Base-by-base conservation (phyloP, 345 rosid species). In the Clausena lansium region DNA sequence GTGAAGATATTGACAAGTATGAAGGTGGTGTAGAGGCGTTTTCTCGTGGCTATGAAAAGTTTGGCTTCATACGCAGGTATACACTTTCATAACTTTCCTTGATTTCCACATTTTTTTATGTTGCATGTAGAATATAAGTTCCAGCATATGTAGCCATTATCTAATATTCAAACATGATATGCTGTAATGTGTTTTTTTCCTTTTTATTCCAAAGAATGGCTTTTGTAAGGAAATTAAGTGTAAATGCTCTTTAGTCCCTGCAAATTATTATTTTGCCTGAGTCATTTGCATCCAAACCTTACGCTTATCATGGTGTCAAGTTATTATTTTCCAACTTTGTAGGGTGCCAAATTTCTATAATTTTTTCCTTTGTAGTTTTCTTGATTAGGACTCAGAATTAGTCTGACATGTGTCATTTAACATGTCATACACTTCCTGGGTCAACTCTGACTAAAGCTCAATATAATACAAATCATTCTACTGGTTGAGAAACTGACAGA, bases 1-100 rank as follows among this genome's bases (percentile, higher is more conserved):
- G 92, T 24, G 92, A 84, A 47, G 91, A 83, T 78, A 91, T 96
- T 76, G 93, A 91, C 84, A 87, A 85, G 82, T 77, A 81, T 81
- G 99, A 96, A 84, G 98, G 97, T 79, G 98, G 98, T 77, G 76
- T 96, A 80, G 99, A 91, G 83, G 90, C 79, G 30, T 96, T 96
- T 84, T 94, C 99, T 86, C 95, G 95, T 41, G 98, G 98, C 73
- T 94, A 94, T 80, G 94, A 94, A 88, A 89, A 87, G 81, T 82
- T 96, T 81, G 99, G 99, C 83, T 96, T 96, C 80, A 81, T 81
- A 39, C 82, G 89, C 87, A 91, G 98, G 99, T 95, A 83, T 67
- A 41, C 10, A 55, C 32, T 64, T 47, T 72, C n/a, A 41, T 67
- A 4, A 59, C 54, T 45, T 33, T 63, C n/a, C n/a, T 33, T 66